Evolutionary conservation across 2,329 filamentous ascomycete genomes (phyloP).

Genomic region (Aspergillus sp.): DNA sequence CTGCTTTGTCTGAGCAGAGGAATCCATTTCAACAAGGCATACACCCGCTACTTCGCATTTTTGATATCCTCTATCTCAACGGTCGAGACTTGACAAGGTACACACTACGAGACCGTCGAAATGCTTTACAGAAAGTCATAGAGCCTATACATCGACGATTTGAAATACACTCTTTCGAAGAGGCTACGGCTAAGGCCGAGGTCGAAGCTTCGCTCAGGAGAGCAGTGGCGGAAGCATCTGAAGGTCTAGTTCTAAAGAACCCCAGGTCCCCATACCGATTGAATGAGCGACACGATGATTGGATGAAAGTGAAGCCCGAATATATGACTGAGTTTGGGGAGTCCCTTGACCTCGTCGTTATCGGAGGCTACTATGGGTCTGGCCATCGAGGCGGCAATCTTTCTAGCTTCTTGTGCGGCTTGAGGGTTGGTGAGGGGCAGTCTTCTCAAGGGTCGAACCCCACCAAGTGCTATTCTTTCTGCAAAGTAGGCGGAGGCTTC

Average conservation of each 20-base stretch:
- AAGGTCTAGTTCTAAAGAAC: slow-evolving; percentile 92
- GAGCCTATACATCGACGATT: slow-evolving; percentile 70
- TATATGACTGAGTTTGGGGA: slow-evolving; percentile 98
- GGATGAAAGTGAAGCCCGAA: slow-evolving; percentile 98
- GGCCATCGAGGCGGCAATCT: slow-evolving; percentile 79
- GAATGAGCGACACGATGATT: slow-evolving; percentile 89
- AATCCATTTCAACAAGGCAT: slow-evolving; percentile 67
- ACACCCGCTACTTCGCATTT: slow-evolving; percentile 78
- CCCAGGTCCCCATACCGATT: slow-evolving; percentile 81
- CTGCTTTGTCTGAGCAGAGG: slow-evolving; percentile 75
- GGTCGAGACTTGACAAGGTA: slow-evolving; percentile 76
- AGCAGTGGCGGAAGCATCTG: slow-evolving; percentile 82
- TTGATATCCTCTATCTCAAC: slow-evolving; percentile 90
- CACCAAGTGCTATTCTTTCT: slow-evolving; percentile 89
- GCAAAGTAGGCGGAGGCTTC: slow-evolving; percentile 96
- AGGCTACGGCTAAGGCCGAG: slow-evolving; percentile 65
- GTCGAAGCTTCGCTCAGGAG: slow-evolving; percentile 78
- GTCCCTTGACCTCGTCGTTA: slow-evolving; percentile 81
- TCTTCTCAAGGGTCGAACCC: slow-evolving; percentile 56
- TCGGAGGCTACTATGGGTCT: slow-evolving; percentile 91
- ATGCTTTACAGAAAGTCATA: slow-evolving; percentile 71
- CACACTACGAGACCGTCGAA: slow-evolving; percentile 75
- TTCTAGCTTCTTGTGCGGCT: slow-evolving; percentile 86
- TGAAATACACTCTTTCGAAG: slow-evolving; percentile 74
- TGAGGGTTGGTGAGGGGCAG: slow-evolving; percentile 71